A percentile compares a stretch with the other conserved stretches of the same genome.
Conservation (phyloP, 345 rosid genomes). For the Firmiana major region DNA sequence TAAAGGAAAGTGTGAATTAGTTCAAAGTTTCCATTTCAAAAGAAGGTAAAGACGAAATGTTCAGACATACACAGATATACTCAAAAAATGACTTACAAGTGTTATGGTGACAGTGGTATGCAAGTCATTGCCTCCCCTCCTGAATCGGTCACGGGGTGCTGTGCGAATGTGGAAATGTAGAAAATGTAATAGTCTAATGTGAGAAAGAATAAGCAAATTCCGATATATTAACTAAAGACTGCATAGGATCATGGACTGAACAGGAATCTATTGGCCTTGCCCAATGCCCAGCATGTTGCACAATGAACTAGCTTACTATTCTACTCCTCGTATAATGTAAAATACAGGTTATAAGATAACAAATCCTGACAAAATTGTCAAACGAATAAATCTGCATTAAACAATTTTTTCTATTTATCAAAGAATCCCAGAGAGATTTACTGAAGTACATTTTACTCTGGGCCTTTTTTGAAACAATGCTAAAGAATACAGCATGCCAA, state of each 20-base stretch:
- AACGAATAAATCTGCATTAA: neutral
- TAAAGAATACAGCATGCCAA: neutral
- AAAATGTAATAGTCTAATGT: neutral
- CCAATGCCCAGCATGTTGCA: neutral
- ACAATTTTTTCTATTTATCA: neutral
- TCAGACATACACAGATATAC: neutral
- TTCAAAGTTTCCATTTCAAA: neutral
- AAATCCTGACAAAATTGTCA: neutral
- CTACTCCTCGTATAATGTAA: neutral
- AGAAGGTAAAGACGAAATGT: neutral
- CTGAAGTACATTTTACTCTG: neutral
- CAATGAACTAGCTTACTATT: neutral
- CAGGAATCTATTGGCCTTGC: neutral
- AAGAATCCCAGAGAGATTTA: neutral
- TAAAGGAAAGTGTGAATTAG: neutral
- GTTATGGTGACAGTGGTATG: slow-evolving; percentile 80
- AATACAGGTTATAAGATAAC: neutral
- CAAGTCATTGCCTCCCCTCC: slow-evolving; percentile 88
- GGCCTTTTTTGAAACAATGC: neutral
- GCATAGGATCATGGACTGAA: neutral
- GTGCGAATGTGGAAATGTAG: slow-evolving; percentile 85
- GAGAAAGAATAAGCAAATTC: neutral
- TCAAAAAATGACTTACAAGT: slow-evolving; percentile 51
- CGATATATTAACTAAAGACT: neutral
- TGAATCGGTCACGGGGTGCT: slow-evolving; percentile 74